Conservation (phyloP, 2,329 filamentous ascomycete species). For the Apiospora koreana region DNA sequence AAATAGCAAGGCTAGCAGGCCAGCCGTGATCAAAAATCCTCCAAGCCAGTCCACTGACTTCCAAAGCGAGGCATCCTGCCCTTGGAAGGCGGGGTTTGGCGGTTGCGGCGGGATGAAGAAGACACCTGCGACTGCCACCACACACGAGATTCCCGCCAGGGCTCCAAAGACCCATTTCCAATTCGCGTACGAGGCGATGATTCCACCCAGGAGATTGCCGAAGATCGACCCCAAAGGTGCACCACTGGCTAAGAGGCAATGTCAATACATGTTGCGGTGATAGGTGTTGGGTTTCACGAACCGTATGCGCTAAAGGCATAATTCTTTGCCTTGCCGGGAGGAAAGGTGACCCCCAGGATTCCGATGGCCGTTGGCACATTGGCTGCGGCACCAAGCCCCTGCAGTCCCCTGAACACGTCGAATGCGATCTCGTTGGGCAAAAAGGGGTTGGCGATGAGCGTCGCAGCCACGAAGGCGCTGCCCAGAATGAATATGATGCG, state of each 20-base stretch:
- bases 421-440: slow-evolving; percentile 68
- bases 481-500: slow-evolving; percentile 65
- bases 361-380: slow-evolving; percentile 73
- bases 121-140: slow-evolving; percentile 57
- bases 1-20: slow-evolving; percentile 64
- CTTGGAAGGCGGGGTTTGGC: slow-evolving; percentile 23
- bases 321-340: slow-evolving; percentile 68
- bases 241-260: slow-evolving; percentile 50
- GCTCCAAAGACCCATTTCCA: slow-evolving; percentile 72
- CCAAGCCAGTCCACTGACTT: slow-evolving; percentile 67
- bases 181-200: slow-evolving; percentile 61
- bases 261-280: not conserved
- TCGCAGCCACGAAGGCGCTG: slow-evolving; percentile 62
- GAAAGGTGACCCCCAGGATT: slow-evolving; percentile 68
- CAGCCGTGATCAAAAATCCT: slow-evolving; percentile 61
- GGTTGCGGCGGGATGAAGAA: slow-evolving; percentile 60
- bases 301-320: slow-evolving; percentile 68
- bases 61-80: slow-evolving; percentile 35
- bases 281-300: slow-evolving; percentile 26
- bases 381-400: slow-evolving; percentile 67
- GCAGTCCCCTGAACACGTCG: slow-evolving; percentile 65
- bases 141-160: slow-evolving; percentile 58
- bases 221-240: slow-evolving; percentile 65
- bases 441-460: slow-evolving; percentile 63
- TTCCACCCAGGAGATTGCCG: slow-evolving; percentile 64